Evolutionary conservation across 177 flowering plant genomes (phyloP).

Genomic region (Vitis hybrid): DNA sequence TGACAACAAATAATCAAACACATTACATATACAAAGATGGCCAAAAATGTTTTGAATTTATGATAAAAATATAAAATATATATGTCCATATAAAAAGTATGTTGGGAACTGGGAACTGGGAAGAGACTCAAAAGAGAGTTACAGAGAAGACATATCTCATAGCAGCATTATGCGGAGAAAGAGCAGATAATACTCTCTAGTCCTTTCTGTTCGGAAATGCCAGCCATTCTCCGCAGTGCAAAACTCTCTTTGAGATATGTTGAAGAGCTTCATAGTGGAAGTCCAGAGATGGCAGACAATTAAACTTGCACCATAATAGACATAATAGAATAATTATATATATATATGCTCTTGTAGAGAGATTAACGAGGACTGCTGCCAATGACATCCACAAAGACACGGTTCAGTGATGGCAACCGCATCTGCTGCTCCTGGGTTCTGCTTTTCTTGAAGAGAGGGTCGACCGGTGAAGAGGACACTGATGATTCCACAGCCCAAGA

Average conservation of each 20-base stretch:
- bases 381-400: constrained; percentile 22
- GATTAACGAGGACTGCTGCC: constrained; percentile 20
- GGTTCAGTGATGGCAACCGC: constrained; percentile 14
- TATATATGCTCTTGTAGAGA: background rate
- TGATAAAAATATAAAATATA: constrained; percentile 5
- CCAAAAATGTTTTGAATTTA: constrained; percentile 15
- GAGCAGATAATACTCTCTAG: background rate
- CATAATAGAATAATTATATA: background rate
- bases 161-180: no score
- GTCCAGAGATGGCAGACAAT: constrained; percentile 5
- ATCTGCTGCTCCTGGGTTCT: constrained; percentile 21
- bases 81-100: background rate
- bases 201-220: constrained; percentile 5
- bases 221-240: background rate
- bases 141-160: constrained; percentile 5
- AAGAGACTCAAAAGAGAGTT: constrained; percentile 2
- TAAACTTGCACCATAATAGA: background rate
- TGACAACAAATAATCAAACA: background rate
- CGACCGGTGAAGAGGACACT: constrained; percentile 11
- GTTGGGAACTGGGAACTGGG: background rate
- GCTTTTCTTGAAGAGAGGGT: constrained; percentile 31
- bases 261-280: constrained; percentile 5
- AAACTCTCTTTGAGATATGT: no score
- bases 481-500: constrained; percentile 27
- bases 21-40: background rate